phyloP scores from a whole-genome alignment of 352 stramenopile genomes.

The Phytophthora vignae region DNA sequence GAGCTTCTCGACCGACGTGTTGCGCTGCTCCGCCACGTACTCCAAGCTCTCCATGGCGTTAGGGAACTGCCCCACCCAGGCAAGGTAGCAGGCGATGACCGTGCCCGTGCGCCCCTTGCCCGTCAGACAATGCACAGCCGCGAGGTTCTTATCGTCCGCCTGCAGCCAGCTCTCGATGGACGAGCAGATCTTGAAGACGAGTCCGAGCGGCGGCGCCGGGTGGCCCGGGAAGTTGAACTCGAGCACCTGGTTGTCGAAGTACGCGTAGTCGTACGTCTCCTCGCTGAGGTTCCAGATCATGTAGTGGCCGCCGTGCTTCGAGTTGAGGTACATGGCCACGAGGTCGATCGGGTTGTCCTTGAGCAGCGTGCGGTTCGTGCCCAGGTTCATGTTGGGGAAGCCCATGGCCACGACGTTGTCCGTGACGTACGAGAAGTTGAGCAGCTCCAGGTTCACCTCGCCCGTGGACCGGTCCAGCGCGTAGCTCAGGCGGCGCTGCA shows the following conservation, averaged over 20 bases:
- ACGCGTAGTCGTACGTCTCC: conserved; percentile 95
- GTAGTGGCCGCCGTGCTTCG: conserved; percentile 94
- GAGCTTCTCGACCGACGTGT: conserved; percentile 91
- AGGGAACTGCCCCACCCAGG: conserved; percentile 94
- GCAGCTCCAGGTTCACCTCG: conserved; percentile 85
- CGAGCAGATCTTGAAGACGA: conserved; percentile 98
- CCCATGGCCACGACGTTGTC: conserved; percentile 91
- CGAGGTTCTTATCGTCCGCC: conserved; percentile 96
- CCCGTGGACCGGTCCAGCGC: conserved; percentile 80
- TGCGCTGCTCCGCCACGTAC: conserved; percentile 92
- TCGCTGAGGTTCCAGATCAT: conserved; percentile 99
- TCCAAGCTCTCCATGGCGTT: conserved; percentile 94
- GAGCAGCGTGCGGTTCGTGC: conserved; percentile 76
- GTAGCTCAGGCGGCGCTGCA: conserved; percentile 83
- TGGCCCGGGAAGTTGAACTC: conserved; percentile 98
- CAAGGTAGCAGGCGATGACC: conserved; percentile 96
- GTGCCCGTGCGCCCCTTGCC: conserved; percentile 95
- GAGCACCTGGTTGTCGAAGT: conserved; percentile 97
- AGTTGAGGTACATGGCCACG: conserved; percentile 95
- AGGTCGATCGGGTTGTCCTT: conserved; percentile 92
- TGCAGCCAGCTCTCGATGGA: conserved; percentile 98
- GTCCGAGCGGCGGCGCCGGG: conserved; percentile 95
- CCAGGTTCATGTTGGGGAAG: conserved; percentile 90
- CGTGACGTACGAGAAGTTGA: conserved; percentile 94
- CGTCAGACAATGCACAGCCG: conserved; percentile 97